Conservation (phyloP, 768 basidiomycete genomes). For the Mycena rosella region DNA sequence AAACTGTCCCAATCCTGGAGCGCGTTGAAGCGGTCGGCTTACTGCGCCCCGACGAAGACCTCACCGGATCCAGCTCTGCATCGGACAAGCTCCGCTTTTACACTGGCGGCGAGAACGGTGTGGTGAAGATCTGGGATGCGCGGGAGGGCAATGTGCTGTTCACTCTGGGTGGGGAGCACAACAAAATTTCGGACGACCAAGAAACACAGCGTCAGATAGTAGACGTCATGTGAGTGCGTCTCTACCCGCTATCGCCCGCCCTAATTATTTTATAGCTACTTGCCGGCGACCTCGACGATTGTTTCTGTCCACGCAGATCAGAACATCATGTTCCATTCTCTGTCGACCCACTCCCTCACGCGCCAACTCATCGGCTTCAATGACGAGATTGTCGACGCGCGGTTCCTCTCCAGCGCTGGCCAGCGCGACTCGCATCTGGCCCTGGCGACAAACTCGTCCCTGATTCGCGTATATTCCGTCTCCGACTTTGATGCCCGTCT, state of each 20-base stretch:
- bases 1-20: slow-evolving; percentile 87
- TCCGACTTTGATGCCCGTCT: slow-evolving; percentile 85
- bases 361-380: slow-evolving; percentile 97
- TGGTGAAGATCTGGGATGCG: slow-evolving; percentile 88
- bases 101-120: slow-evolving; percentile 93
- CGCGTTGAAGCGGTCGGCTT: slow-evolving; percentile 90
- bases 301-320: slow-evolving; percentile 95
- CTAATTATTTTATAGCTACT: slow-evolving; percentile 64
- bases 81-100: slow-evolving; percentile 72
- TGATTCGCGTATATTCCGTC: slow-evolving; percentile 90
- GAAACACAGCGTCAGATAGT: slow-evolving; percentile 90
- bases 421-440: slow-evolving; percentile 81
- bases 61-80: slow-evolving; percentile 56
- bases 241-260: slow-evolving; percentile 8
- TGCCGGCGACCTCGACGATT: slow-evolving; percentile 71
- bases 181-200: slow-evolving; percentile 61
- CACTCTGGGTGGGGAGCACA: slow-evolving; percentile 65
- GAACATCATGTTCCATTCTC: slow-evolving; percentile 93
- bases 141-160: slow-evolving; percentile 72
- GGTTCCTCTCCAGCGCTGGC: slow-evolving; percentile 69
- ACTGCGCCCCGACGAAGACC: slow-evolving; percentile 63
- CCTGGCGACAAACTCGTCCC: slow-evolving; percentile 96
- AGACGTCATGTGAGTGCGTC: slow-evolving; percentile 77
- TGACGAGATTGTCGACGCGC: slow-evolving; percentile 95
- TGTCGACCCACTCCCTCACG: slow-evolving; percentile 70